Evolutionary conservation across 2,329 filamentous ascomycete genomes (phyloP), one percentile per base, ranked within the genome.

Genomic region (Penicillium griseofulvum): DNA sequence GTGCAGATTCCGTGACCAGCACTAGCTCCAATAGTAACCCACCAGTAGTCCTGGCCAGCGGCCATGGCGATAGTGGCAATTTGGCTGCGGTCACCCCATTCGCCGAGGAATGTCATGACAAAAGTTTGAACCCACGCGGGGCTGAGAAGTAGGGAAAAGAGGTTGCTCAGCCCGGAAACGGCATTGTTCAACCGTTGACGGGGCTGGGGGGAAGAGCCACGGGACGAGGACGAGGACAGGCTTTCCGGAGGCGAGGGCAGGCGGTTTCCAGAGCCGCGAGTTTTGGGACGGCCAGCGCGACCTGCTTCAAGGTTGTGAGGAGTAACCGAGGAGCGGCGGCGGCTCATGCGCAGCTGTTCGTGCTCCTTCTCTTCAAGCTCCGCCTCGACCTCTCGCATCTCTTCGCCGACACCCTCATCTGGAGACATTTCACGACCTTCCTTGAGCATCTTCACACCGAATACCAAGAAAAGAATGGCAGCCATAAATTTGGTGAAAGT

Each of bases 41-140:
- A 97, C 93, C 93, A 97, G 74, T 97, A 99, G 72, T 99, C 94
- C 74, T 96, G 90, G 19, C 94, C 94, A 33, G 94, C 93, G 47
- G 94, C 94, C 94, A 99, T 99, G 51, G 94, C 94, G 70, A 99
- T 96, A 0, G 94, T 99, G 22, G 94, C 94, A 68, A 99, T 97
- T 77, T 99, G 94, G 71, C 90, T 96, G 64, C 94, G 86, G 69
- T 99, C 94, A 54, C 94, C 94, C 94, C 94, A 99, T 74, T 99
- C 94, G 38, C 94, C 94, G 29, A 99, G 78, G 77, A 99, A 99
- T 2, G 94, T 99, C 94, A 99, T 99, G 65, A 95, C 85, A 71
- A 99, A 99, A 0, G 94, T 99, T 76, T 97, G 93, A 14, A 99
- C 94, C 94, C 94, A 99, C 0, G 92, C 94, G 1, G 94, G 94